Evolutionary conservation across 1,284 basidiomycete genomes (phyloP).

Genomic region (Cerioporus squamosus): DNA sequence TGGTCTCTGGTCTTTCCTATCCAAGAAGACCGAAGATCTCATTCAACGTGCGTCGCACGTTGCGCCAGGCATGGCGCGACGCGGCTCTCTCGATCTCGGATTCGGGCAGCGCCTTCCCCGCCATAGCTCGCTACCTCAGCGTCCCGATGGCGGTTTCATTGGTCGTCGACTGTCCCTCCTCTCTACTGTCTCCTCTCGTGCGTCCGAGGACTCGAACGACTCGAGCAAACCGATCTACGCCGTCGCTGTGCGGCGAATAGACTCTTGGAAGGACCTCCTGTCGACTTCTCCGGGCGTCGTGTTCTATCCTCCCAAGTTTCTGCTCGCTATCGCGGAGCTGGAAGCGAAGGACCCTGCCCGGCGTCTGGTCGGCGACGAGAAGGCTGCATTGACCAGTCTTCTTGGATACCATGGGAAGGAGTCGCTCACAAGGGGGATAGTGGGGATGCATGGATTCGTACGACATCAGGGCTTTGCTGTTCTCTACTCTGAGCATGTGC

Average conservation of each 20-base stretch:
- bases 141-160: conserved; percentile 20
- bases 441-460: conserved; percentile 56
- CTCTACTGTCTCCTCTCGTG: conserved; percentile 28
- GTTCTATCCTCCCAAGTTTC: conserved; percentile 49
- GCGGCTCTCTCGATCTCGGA: conserved; percentile 44
- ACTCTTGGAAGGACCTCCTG: conserved; percentile 43
- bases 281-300: conserved; percentile 57
- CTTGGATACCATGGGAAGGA: conserved; percentile 62
- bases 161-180: conserved; percentile 53
- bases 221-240: conserved; percentile 35
- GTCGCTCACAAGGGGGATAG: conserved; percentile 49
- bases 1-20: conserved; percentile 47
- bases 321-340: conserved; percentile 52
- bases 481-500: conserved; percentile 54
- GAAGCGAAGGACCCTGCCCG: conserved; percentile 44
- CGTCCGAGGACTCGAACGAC: conserved; percentile 5
- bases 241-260: conserved; percentile 43
- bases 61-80: conserved; percentile 35
- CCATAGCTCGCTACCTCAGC: conserved; percentile 12
- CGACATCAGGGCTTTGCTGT: conserved; percentile 62
- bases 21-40: conserved; percentile 44
- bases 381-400: conserved; percentile 51
- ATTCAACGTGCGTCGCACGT: conserved; percentile 39
- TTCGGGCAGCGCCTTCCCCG: conserved; percentile 18
- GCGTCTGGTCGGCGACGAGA: conserved; percentile 58